These are phyloP conservation scores for Pneumocystis oryctolagi DNA, from an alignment of 1,139 yeast genomes.

Conservation along the genomic window DNA sequence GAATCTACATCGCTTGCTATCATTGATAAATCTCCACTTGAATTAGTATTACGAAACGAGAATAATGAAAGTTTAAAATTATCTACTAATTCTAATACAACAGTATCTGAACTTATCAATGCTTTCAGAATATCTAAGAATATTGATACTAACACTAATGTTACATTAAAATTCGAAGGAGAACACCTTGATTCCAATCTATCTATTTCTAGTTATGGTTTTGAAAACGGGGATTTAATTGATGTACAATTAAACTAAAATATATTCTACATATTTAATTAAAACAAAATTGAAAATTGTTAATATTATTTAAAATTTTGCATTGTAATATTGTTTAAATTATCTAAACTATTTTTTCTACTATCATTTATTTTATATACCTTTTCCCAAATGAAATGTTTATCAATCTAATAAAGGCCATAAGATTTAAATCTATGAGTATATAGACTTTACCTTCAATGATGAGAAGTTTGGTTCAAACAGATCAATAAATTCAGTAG, in stretches of 20 bases:
- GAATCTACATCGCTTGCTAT: background rate
- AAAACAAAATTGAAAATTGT: background rate
- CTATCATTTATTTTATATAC: background rate
- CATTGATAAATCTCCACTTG: background rate
- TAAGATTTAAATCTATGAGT: background rate
- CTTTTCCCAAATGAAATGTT: background rate
- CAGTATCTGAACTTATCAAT: background rate
- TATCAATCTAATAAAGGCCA: background rate
- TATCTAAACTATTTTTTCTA: background rate
- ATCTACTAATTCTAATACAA: background rate
- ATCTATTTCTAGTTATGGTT: background rate
- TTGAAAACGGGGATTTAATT: background rate
- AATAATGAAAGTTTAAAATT: background rate
- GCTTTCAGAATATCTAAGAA: background rate
- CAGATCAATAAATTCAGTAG: background rate
- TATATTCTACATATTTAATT: background rate
- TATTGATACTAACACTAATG: background rate
- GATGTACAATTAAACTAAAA: background rate
- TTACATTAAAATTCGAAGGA: background rate
- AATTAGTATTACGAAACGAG: background rate
- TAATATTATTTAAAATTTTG: background rate
- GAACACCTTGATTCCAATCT: background rate
- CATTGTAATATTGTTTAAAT: background rate
- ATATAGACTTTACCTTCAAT: background rate
- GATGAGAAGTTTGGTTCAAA: background rate